Evolutionary conservation across 345 rosid genomes (phyloP).

Genomic region (Salix purpurea): DNA sequence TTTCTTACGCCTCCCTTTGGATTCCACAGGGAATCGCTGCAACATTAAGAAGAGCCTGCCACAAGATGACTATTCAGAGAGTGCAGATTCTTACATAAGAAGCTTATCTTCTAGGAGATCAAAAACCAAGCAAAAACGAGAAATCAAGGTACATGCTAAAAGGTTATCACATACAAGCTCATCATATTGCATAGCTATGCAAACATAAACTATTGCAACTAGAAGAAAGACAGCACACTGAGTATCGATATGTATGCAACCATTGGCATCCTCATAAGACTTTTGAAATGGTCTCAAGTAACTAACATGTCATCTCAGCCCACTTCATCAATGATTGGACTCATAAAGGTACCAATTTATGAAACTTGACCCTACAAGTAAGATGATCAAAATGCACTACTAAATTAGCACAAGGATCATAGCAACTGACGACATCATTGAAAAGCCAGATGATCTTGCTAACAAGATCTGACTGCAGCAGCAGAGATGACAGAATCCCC

Average conservation of each 20-base stretch:
- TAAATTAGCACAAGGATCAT: neutral
- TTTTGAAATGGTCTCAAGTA: neutral
- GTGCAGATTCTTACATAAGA: neutral
- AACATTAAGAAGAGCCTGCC: conserved; percentile 87
- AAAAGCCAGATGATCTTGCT: neutral
- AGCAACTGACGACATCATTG: neutral
- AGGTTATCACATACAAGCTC: neutral
- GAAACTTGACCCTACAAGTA: neutral
- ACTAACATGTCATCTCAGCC: neutral
- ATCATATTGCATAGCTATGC: neutral
- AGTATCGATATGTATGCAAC: neutral
- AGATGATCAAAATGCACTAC: neutral
- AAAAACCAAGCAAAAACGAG: neutral
- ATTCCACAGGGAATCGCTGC: conserved; percentile 92
- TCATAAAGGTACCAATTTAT: neutral
- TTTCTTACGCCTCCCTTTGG: conserved; percentile 88
- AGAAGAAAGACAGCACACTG: neutral
- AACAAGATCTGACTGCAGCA: neutral
- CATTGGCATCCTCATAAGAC: neutral
- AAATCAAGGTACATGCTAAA: neutral
- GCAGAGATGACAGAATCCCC: neutral
- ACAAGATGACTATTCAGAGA: conserved; percentile 16
- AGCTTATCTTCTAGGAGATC: neutral
- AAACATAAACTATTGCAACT: neutral
- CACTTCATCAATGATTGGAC: neutral